Base-by-base conservation (phyloP, 768 basidiomycete species). In the Lyophyllum semitale region DNA sequence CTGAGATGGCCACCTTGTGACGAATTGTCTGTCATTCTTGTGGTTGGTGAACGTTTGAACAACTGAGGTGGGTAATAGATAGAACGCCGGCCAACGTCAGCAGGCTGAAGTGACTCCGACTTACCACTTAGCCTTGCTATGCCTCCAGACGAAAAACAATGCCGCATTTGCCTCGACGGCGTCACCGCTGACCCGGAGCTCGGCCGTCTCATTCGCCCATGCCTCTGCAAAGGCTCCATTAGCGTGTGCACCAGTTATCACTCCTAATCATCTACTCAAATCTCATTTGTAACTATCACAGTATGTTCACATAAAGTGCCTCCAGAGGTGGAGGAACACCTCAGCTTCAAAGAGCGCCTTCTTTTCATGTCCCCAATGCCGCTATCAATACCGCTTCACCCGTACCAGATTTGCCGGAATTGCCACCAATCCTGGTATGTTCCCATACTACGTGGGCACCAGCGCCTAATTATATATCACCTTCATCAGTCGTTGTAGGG, bases 131-230 rank as follows among this genome's bases (percentile, higher is more conserved):
- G n/a, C n/a, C n/a, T 49, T 17, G 42, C 12, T 38, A 61, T 64
- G 64, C 33, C 61, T 27, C 32, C 55, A 32, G 69, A 80, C 48
- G 84, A 84, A 63, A 87, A 81, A 63, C 88, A 89, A 66, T 95
- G 93, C 65, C 80, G 93, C 50, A 95, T 95, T 43, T 95, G 93
- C 66, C 77, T 93, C 25, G 88, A 89, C 35, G 86, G 89, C 4
- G 69, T 73, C 11, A 80, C 82, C 42, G 80, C 82, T 22, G 86
- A 89, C 59, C 66, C 60, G 0, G 77, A 81, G 23, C 73, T 88
- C 37, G 93, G 93, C 2, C 82, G 85, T 51, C 81, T 95, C 60
- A 92, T 95, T 60, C 84, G 87, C 27, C 93, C 93, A 5, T 91
- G 90, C 68, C 74, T 87, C 2, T 91, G 89, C 69, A 85, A 82